Base-by-base conservation (phyloP, 2,329 filamentous ascomycete genomes). In the Chrysoporthe cubensis region DNA sequence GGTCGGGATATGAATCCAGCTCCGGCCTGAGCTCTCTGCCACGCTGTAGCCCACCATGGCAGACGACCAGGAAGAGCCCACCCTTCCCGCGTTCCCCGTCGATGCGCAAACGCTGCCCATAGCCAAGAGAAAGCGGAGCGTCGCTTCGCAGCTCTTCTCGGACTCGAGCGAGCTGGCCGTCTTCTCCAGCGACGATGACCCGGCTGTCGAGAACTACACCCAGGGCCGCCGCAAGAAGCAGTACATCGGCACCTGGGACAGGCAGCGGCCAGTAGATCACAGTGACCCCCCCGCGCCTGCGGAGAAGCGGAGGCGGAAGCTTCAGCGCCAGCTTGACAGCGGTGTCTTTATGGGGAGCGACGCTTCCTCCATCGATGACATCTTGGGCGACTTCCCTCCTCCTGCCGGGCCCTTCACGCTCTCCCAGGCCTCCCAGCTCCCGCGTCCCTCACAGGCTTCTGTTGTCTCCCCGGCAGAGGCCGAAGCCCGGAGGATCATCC, bases 101-200 rank as follows among this genome's bases (percentile, higher is more conserved):
- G 26, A 46, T 68, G 76, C 78, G 69, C 72, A 77, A 50, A 78
- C 78, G 1, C 78, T 80, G 68, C 78, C 73, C 72, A 79, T 82
- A 68, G 77, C 75, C 72, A 78, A 79, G 44, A 75, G 79, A 68
- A 83, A 84, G 75, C 81, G 81, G 69, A 74, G 75, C 44, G 62
- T 57, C 9, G 66, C 75, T 21, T 76, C 75, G n/a, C 72, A 77
- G 42, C 74, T 80, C 48, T 79, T 85, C 71, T 82, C 83, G 74
- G 88, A 88, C 74, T 92, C 89, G 26, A 92, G 90, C 74, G 90
- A 93, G 73, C 89, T 90, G 3, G 85, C 88, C 61, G 77, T 92
- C 37, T 93, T 93, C 77, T 92, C 89, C 4, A 90, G 88, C 75
- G 90, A 93, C 68, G 90, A 92, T 73, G 90, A 91, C 67, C 88